Evolutionary conservation across 2,329 filamentous ascomycete species (phyloP).

Genomic region (Hawksworthiomyces lignivorus): DNA sequence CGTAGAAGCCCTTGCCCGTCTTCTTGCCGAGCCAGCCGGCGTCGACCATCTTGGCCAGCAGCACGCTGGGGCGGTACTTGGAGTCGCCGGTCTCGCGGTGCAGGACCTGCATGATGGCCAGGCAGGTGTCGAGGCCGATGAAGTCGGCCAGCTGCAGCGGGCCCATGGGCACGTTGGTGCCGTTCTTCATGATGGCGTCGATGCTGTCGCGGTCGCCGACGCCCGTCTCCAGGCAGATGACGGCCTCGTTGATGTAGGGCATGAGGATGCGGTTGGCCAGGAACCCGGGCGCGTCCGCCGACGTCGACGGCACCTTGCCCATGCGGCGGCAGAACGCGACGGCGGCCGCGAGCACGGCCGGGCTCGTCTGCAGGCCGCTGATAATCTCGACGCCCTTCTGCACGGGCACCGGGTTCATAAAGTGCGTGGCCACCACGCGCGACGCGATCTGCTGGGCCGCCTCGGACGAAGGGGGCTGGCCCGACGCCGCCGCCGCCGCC

Average conservation of each 20-base stretch:
- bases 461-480: conserved; percentile 1
- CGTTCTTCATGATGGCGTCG: conserved; percentile 98
- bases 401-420: conserved; percentile 97
- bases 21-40: conserved; percentile 98
- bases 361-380: conserved; percentile 82
- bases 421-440: conserved; percentile 90
- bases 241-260: conserved; percentile 98
- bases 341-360: conserved; percentile 72
- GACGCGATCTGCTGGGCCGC: conserved; percentile 63
- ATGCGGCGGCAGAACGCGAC: conserved; percentile 81
- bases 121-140: conserved; percentile 91
- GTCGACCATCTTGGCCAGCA: conserved; percentile 92
- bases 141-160: conserved; percentile 91
- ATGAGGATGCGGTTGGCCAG: conserved; percentile 94
- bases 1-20: conserved; percentile 91
- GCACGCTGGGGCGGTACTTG: conserved; percentile 85
- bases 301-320: conserved; percentile 85
- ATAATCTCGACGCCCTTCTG: conserved; percentile 99
- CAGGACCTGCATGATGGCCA: conserved; percentile 95
- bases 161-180: conserved; percentile 97
- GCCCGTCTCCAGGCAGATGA: conserved; percentile 91
- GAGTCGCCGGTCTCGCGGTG: conserved; percentile 87
- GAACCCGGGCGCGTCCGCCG: conserved; percentile 87
- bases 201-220: conserved; percentile 87
- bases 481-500: conserved; percentile 47